phyloP scores from a whole-genome alignment of 352 stramenopile genomes.

The Phytophthora pini region DNA sequence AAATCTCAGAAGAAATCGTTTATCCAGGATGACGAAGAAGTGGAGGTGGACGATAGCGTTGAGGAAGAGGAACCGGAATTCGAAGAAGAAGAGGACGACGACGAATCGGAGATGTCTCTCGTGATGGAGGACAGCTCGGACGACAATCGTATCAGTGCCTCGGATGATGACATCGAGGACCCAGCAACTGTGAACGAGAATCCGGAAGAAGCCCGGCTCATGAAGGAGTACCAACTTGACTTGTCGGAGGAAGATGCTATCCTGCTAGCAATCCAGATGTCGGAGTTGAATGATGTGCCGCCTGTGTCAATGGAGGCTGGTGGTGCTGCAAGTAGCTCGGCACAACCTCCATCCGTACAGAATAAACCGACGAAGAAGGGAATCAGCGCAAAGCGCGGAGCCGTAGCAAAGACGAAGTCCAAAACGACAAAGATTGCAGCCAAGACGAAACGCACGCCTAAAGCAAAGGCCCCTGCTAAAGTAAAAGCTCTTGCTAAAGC shows the following conservation, averaged over 20 bases:
- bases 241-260: constrained; percentile 80
- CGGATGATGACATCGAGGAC: constrained; percentile 45
- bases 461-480: neutral
- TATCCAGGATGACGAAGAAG: constrained; percentile 37
- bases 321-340: neutral
- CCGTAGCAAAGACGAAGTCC: neutral
- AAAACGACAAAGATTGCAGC: constrained; percentile 4
- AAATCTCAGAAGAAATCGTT: constrained; percentile 34
- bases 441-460: neutral
- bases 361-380: constrained; percentile 9
- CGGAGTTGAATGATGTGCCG: constrained; percentile 30
- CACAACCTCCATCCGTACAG: neutral
- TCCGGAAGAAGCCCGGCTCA: constrained; percentile 47
- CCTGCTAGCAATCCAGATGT: constrained; percentile 71
- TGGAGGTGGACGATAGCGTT: constrained; percentile 35
- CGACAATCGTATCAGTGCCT: constrained; percentile 54
- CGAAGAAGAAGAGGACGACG: constrained; percentile 55
- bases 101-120: constrained; percentile 50
- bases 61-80: constrained; percentile 58
- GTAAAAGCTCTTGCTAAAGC: constrained; percentile 4
- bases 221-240: constrained; percentile 73
- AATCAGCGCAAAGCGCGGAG: constrained; percentile 1
- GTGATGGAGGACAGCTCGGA: constrained; percentile 70
- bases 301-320: constrained; percentile 2
- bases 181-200: constrained; percentile 25